Conservation (phyloP, 2,329 filamentous ascomycete genomes). For the Pseudophaeomoniella oleicola region DNA sequence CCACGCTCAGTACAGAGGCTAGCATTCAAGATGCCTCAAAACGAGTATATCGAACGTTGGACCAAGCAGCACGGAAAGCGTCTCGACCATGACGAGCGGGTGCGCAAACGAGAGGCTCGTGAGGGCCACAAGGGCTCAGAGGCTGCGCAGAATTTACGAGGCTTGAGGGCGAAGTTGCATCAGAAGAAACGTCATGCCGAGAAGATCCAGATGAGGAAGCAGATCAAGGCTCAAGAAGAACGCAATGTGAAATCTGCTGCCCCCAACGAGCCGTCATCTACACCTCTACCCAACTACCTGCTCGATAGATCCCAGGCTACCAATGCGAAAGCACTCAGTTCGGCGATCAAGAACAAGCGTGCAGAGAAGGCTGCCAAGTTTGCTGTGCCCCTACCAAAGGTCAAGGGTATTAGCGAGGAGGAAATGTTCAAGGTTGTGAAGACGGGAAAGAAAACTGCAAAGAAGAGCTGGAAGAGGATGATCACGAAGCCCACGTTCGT, state of each 20-base stretch:
- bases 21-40: conserved; percentile 49
- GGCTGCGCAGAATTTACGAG: conserved; percentile 84
- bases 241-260: conserved; percentile 80
- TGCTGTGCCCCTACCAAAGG: conserved; percentile 81
- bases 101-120: conserved; percentile 73
- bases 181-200: conserved; percentile 88
- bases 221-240: conserved; percentile 89
- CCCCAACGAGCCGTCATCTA: conserved; percentile 61
- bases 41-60: conserved; percentile 70
- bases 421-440: conserved; percentile 97
- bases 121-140: conserved; percentile 78
- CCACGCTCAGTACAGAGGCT: too few relatives aligned
- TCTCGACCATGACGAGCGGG: conserved; percentile 76
- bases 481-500: conserved; percentile 81
- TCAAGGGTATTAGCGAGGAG: conserved; percentile 83
- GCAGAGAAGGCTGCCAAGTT: conserved; percentile 90
- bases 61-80: conserved; percentile 47
- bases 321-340: conserved; percentile 61
- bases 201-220: conserved; percentile 96
- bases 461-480: conserved; percentile 56
- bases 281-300: conserved; percentile 81
- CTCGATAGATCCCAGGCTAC: conserved; percentile 64
- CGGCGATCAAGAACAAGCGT: conserved; percentile 90
- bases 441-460: conserved; percentile 85
- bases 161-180: conserved; percentile 82